A percentile compares a stretch with the other conserved stretches of the same genome.
Conservation (phyloP, 257 asterid species). For the Thymus mandschuricus region DNA sequence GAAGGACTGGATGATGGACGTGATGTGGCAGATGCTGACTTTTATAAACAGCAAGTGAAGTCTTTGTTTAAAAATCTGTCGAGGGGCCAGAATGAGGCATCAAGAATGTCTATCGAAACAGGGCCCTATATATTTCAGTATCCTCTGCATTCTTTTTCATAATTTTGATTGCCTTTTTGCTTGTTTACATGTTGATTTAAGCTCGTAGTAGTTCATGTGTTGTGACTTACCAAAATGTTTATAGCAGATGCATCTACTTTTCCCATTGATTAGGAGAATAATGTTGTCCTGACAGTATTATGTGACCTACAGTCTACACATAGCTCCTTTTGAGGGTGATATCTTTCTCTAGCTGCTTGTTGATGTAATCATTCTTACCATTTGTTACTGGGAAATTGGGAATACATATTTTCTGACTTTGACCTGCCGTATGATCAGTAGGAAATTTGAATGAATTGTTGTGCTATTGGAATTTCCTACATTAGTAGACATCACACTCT, state of each 20-base stretch:
- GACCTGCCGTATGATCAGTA: slow-evolving; percentile 1
- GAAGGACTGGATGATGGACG: slow-evolving; percentile 98
- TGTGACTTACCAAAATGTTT: slow-evolving; percentile 11
- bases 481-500: neutral
- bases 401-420: slow-evolving; percentile 21
- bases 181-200: slow-evolving; percentile 17
- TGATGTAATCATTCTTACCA: slow-evolving; percentile 1
- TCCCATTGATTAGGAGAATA: neutral
- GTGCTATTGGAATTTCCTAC: neutral
- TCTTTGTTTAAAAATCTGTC: slow-evolving; percentile 85
- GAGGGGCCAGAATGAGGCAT: slow-evolving; percentile 80
- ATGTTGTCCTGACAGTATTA: neutral
- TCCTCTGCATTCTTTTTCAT: slow-evolving; percentile 47
- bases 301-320: neutral
- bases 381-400: slow-evolving; percentile 1
- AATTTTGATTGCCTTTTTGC: neutral
- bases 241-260: neutral
- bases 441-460: neutral
- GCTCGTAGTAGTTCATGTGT: slow-evolving; percentile 12
- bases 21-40: slow-evolving; percentile 80
- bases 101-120: slow-evolving; percentile 94
- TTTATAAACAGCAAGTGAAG: slow-evolving; percentile 89
- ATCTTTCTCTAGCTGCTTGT: slow-evolving; percentile 20
- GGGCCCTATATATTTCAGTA: slow-evolving; percentile 94
- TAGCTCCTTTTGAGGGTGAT: slow-evolving; percentile 2